phyloP scores from a whole-genome alignment of 768 basidiomycete genomes.

The Amanita pseudoporphyria region DNA sequence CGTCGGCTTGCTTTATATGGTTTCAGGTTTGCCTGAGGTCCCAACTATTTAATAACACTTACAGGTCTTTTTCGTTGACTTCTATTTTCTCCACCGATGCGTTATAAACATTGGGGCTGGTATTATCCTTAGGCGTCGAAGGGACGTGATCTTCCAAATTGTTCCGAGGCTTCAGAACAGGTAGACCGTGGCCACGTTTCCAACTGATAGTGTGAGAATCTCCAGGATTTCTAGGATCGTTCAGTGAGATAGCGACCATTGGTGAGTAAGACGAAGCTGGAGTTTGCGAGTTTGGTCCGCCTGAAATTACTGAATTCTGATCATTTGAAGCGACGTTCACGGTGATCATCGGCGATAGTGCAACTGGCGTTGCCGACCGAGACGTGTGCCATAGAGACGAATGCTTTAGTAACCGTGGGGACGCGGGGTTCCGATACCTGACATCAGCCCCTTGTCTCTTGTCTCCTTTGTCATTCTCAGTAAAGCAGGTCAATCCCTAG shows the following conservation, averaged over 20 bases:
- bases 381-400: constrained; percentile 49
- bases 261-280: background rate
- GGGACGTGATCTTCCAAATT: background rate
- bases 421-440: constrained; percentile 63
- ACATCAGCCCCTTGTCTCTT: constrained; percentile 8
- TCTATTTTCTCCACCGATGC: constrained; percentile 21
- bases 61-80: constrained; percentile 43
- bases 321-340: constrained; percentile 17
- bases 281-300: background rate
- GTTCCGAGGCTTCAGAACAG: background rate
- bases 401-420: constrained; percentile 46
- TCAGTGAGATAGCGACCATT: background rate
- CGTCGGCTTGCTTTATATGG: constrained; percentile 34
- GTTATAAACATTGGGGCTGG: constrained; percentile 14
- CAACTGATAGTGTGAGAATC: background rate
- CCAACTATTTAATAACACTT: constrained; percentile 16
- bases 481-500: background rate
- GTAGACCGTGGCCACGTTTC: constrained; percentile 4
- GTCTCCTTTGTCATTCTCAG: background rate
- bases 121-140: background rate
- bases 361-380: constrained; percentile 42
- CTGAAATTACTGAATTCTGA: background rate
- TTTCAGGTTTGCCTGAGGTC: constrained; percentile 7
- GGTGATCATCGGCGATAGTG: constrained; percentile 29
- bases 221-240: background rate